Evolutionary conservation across 2,329 filamentous ascomycete genomes (phyloP).

Genomic region (Stagonosporopsis vannaccii): DNA sequence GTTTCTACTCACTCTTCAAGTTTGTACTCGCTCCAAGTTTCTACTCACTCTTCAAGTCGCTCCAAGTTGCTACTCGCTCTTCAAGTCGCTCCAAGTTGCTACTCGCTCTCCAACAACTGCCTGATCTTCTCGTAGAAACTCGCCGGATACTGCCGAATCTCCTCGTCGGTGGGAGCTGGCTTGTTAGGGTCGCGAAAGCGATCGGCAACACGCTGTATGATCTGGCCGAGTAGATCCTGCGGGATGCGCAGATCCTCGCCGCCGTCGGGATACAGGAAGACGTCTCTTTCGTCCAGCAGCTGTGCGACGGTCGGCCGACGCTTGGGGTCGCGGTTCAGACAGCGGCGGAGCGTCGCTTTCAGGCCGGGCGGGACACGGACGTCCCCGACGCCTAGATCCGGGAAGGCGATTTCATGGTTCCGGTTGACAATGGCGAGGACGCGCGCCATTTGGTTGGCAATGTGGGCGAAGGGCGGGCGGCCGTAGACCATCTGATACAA

Average conservation of each 20-base stretch:
- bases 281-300: constrained; percentile 62
- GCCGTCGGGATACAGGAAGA: constrained; percentile 65
- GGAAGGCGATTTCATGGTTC: constrained; percentile 75
- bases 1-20: too few species aligned
- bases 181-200: constrained; percentile 62
- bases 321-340: constrained; percentile 65
- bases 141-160: constrained; percentile 56
- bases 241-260: constrained; percentile 58
- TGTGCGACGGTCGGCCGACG: constrained; percentile 64
- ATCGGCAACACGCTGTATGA: constrained; percentile 66
- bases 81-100: too few species aligned
- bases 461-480: constrained; percentile 93
- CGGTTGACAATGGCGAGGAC: constrained; percentile 88
- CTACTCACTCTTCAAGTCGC: too few species aligned
- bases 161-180: constrained; percentile 63
- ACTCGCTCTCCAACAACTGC: constrained; percentile 46
- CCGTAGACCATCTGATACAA: constrained; percentile 98
- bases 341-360: constrained; percentile 63
- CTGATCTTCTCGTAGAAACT: constrained; percentile 59
- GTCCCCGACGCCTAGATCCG: constrained; percentile 71
- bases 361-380: constrained; percentile 63
- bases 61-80: too few species aligned
- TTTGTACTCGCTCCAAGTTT: too few species aligned
- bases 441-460: constrained; percentile 82
- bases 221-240: constrained; percentile 65